phyloP scores from a whole-genome alignment of 148 eudicot species.

The Vaccinium darrowii region DNA sequence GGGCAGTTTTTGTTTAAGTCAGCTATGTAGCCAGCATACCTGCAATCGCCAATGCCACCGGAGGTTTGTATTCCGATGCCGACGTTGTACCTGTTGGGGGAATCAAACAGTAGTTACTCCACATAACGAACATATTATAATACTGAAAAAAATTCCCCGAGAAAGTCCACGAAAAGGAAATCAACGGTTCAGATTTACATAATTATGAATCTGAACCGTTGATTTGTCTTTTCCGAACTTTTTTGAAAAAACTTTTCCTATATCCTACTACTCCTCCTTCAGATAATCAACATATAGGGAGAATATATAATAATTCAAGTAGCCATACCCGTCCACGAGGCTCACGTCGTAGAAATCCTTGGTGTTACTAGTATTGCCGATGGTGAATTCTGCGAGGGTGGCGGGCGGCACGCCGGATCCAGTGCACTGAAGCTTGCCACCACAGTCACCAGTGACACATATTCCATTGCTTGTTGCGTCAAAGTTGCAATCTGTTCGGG shows the following conservation, averaged over 20 bases:
- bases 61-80: conserved; percentile 44
- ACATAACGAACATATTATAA: no score
- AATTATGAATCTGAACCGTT: no score
- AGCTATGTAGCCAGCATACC: conserved; percentile 60
- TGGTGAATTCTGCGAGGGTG: conserved; percentile 67
- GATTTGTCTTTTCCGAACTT: no score
- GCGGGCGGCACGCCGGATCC: conserved; percentile 68
- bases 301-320: no score
- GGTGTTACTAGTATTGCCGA: conserved; percentile 28
- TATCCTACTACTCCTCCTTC: no score
- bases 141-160: no score
- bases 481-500: conserved; percentile 74
- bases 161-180: no score
- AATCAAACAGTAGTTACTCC: background rate
- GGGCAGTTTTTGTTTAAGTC: conserved; percentile 69
- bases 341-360: conserved; percentile 84
- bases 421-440: conserved; percentile 34
- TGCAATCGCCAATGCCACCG: conserved; percentile 52
- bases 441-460: conserved; percentile 51
- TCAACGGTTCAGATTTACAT: no score
- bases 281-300: background rate
- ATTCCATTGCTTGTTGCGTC: conserved; percentile 30
- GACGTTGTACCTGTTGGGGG: conserved; percentile 35
- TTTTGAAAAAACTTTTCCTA: no score
- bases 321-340: conserved; percentile 67